phyloP scores from a whole-genome alignment of 331 rosid genomes.

The Quercus tomentella region DNA sequence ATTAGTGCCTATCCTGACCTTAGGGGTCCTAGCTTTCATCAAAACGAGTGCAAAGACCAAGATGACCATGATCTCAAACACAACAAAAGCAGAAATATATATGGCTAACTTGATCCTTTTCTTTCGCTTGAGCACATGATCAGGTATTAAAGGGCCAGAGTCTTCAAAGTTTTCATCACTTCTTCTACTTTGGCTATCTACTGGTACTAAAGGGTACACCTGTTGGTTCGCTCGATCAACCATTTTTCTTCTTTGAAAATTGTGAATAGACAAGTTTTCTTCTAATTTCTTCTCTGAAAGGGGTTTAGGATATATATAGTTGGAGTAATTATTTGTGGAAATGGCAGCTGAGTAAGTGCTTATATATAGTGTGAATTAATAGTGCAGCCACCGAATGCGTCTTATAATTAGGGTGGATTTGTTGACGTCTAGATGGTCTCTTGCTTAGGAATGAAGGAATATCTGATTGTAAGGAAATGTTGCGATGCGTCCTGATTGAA shows the following conservation, averaged over 20 bases:
- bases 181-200: constrained; percentile 1
- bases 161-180: too few species aligned
- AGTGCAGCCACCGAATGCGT: too few species aligned
- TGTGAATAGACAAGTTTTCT: not conserved
- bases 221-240: constrained; percentile 14
- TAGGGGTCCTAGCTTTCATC: constrained; percentile 4
- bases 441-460: too few species aligned
- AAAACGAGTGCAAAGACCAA: not conserved
- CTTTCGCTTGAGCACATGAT: constrained; percentile 14
- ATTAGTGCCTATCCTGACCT: not conserved
- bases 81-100: constrained; percentile 4
- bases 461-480: too few species aligned
- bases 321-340: too few species aligned
- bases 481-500: too few species aligned
- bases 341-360: too few species aligned
- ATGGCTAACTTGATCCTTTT: constrained; percentile 17
- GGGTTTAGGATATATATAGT: too few species aligned
- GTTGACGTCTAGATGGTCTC: too few species aligned
- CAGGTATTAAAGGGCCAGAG: not conserved
- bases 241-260: not conserved
- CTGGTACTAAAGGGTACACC: constrained; percentile 13
- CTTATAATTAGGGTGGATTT: too few species aligned
- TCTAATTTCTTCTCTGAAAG: too few species aligned
- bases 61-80: constrained; percentile 1
- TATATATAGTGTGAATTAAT: too few species aligned